Evolutionary conservation across 1,284 basidiomycete species (phyloP).

Genomic region (Cerrena zonata): DNA sequence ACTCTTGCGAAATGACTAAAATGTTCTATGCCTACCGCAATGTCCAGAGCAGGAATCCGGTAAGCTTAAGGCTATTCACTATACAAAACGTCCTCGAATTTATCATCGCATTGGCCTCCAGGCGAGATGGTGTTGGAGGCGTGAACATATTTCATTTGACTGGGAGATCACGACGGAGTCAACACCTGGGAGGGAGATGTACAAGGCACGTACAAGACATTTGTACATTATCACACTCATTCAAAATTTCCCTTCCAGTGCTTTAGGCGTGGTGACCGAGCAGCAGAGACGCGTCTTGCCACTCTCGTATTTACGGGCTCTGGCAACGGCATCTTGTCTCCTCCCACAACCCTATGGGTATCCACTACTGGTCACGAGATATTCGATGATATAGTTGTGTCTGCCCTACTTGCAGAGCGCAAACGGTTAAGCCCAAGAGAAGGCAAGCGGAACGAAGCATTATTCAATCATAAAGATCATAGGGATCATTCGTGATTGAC

Average conservation of each 20-base stretch:
- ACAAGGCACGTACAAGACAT: neutral
- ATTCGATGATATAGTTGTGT: conserved; percentile 14
- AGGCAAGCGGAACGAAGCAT: conserved; percentile 9
- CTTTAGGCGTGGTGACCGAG: no score
- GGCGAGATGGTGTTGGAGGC: neutral
- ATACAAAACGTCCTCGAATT: neutral
- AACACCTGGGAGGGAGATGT: neutral
- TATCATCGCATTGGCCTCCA: neutral
- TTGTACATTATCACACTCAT: neutral
- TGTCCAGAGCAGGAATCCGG: neutral
- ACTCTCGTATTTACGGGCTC: neutral
- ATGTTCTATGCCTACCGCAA: neutral
- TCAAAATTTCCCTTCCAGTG: no score
- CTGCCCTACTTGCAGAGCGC: conserved; percentile 13
- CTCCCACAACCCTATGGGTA: conserved; percentile 6
- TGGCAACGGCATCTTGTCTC: no score
- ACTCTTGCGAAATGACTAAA: neutral
- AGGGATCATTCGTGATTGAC: no score
- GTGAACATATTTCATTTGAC: neutral
- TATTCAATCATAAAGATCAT: conserved; percentile 7
- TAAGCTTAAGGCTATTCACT: neutral
- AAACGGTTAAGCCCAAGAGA: conserved; percentile 9
- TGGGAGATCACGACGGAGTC: neutral
- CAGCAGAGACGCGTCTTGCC: neutral
- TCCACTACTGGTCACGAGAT: neutral